Evolutionary conservation across 106 monocot species (phyloP), one percentile per base, ranked within the genome.

Genomic region (Phalaenopsis equestris): DNA sequence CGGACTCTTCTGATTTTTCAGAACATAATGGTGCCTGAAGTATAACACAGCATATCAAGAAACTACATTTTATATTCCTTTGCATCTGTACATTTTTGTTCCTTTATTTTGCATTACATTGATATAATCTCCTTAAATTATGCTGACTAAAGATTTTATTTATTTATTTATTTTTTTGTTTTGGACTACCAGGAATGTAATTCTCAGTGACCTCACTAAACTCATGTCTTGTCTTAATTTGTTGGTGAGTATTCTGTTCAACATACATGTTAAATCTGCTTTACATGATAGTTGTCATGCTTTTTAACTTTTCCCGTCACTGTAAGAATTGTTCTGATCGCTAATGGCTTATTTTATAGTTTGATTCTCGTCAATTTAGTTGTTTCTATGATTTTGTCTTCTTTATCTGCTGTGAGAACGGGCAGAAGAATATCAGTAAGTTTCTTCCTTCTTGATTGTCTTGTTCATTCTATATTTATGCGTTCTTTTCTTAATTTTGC

Each of bases 331-430:
- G 46, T 73, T 80, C 38, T 39, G 5, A 19, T 21, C 73, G 15
- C 49, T 14, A 37, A 37, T 23, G 2, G 46, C 9, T 77, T 1
- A 39, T 81, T 78, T 86, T 88, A 58, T 75, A 96, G 96, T 90
- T 79, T 37, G 91, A 91, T 78, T 84, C 91, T 47, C 80, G 39
- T 76, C 85, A 88, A 56, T 96, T 96, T 74, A 88, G 81, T 77
- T 82, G 79, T 79, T 96, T 96, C 79, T 96, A 96, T 83, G 88
- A 88, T 85, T 96, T 96, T 88, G 91, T 93, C 75, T 96, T 91
- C 85, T 93, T 93, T 81, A 78, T 88, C 73, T 96, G 91, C 78
- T 93, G 93, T 75, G 90, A 93, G 83, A 90, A 91, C 79, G 93
- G 96, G 17, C 96, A 96, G 83, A 96, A 91, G 77, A 96, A 84